Evolutionary conservation across 2,329 filamentous ascomycete species (phyloP).

Genomic region (Calonectria henricotiae): DNA sequence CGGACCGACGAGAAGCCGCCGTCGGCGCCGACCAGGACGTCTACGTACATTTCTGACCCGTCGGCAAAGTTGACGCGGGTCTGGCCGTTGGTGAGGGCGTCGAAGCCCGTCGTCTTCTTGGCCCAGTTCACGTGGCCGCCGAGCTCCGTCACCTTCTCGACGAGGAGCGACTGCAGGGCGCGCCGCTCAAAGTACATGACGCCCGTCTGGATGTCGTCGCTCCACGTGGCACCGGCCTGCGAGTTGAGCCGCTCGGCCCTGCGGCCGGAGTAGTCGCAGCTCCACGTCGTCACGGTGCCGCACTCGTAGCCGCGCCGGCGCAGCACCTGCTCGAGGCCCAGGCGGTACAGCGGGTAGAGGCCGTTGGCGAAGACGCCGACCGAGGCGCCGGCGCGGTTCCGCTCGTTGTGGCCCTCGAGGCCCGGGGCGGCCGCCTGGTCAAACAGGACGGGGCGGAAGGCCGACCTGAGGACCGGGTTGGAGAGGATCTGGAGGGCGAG

Average conservation of each 20-base stretch:
- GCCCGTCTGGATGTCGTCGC: slow-evolving; percentile 42
- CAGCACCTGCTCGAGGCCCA: slow-evolving; percentile 43
- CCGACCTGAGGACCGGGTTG: slow-evolving; percentile 37
- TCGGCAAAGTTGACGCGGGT: slow-evolving; percentile 36
- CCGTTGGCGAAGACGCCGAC: slow-evolving; percentile 49
- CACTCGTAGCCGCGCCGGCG: slow-evolving; percentile 39
- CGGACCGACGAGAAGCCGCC: slow-evolving; percentile 48
- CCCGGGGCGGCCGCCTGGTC: slow-evolving; percentile 41
- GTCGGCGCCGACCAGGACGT: slow-evolving; percentile 48
- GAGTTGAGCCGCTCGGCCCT: slow-evolving; percentile 35
- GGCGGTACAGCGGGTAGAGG: slow-evolving; percentile 42
- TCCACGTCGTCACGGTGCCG: slow-evolving; percentile 38
- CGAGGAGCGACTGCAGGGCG: slow-evolving; percentile 41
- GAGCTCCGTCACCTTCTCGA: slow-evolving; percentile 39
- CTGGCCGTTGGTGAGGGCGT: slow-evolving; percentile 36
- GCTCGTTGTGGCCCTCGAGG: slow-evolving; percentile 33
- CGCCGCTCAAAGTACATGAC: slow-evolving; percentile 47
- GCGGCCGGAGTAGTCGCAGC: slow-evolving; percentile 36
- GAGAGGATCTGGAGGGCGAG: slow-evolving; percentile 45
- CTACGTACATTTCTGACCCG: slow-evolving; percentile 26
- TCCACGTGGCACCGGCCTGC: slow-evolving; percentile 43
- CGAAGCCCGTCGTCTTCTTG: slow-evolving; percentile 40
- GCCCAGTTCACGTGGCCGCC: slow-evolving; percentile 46
- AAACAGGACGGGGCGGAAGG: slow-evolving; percentile 41
- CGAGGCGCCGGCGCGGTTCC: slow-evolving; percentile 46